Conservation (phyloP, 2,329 filamentous ascomycete genomes). For the Phymatotrichopsis omnivora region DNA sequence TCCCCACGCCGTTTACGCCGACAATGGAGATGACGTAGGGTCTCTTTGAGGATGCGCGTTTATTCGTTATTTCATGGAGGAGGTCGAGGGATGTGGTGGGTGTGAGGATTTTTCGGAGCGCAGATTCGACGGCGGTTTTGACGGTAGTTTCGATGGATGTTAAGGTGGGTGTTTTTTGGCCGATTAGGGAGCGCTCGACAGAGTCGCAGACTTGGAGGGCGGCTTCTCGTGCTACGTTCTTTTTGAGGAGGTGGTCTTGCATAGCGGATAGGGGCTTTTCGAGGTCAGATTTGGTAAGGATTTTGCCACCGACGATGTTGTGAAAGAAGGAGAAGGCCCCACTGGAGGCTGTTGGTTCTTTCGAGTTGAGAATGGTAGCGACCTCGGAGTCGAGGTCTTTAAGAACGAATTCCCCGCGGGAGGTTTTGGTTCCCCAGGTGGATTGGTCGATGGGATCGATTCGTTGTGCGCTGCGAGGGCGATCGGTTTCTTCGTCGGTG, state of each 20-base stretch:
- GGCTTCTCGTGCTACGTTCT: conserved; percentile 93
- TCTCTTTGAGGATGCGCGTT: conserved; percentile 52
- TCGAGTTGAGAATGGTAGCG: conserved; percentile 72
- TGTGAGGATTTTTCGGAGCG: conserved; percentile 87
- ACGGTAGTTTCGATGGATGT: conserved; percentile 80
- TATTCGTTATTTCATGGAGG: conserved; percentile 77
- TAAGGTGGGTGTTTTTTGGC: conserved; percentile 84
- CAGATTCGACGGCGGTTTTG: conserved; percentile 78
- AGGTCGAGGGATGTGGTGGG: conserved; percentile 91
- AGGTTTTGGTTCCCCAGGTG: conserved; percentile 74
- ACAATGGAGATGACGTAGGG: conserved; percentile 98
- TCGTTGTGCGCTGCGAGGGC: conserved; percentile 38
- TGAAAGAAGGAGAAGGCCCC: conserved; percentile 60
- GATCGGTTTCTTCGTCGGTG: conserved; percentile 46
- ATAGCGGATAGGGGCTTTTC: conserved; percentile 90
- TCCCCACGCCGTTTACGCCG: conserved; percentile 95
- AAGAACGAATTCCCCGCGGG: conserved; percentile 84
- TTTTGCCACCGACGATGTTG: conserved; percentile 91
- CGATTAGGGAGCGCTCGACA: conserved; percentile 79
- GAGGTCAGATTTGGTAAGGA: conserved; percentile 75
- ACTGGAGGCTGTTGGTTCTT: conserved; percentile 64
- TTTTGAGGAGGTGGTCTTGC: conserved; percentile 87
- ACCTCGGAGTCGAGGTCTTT: conserved; percentile 92
- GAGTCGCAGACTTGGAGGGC: conserved; percentile 83
- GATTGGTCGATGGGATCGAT: conserved; percentile 67